Percentiles rank a stretch among this genome's conserved stretches.
phyloP scores from a whole-genome alignment of 148 eudicot species.

The Fagopyrum tataricum region DNA sequence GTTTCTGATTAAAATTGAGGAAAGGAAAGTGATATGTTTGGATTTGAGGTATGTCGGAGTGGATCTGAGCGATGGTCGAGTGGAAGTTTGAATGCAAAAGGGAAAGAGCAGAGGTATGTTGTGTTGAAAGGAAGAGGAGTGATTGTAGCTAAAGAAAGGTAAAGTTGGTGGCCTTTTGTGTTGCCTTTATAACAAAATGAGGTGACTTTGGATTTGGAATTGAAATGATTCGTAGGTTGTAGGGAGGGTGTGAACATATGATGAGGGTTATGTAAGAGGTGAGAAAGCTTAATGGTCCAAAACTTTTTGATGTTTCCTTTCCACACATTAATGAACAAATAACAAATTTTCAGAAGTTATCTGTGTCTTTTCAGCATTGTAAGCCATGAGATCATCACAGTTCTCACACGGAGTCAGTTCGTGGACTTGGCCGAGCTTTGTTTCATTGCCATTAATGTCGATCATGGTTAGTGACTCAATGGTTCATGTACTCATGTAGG shows the following conservation, averaged over 20 bases:
- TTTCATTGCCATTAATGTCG: not conserved
- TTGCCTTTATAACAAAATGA: constrained; percentile 18
- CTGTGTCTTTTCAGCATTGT: not conserved
- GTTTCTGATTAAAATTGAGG: not conserved
- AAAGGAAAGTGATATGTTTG: not conserved
- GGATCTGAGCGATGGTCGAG: not conserved
- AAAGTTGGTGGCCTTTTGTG: constrained; percentile 23
- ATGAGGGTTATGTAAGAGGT: not conserved
- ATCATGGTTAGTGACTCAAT: not conserved
- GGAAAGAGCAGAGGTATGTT: constrained; percentile 7
- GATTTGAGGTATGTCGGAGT: not conserved
- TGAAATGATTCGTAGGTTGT: not conserved
- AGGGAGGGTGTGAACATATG: constrained; percentile 3
- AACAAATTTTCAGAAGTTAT: not conserved
- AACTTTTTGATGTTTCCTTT: not conserved
- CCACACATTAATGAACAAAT: not conserved
- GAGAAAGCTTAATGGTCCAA: not conserved
- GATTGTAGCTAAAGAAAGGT: constrained; percentile 17
- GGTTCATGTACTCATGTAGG: not conserved
- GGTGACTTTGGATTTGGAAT: constrained; percentile 7
- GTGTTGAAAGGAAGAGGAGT: constrained; percentile 12
- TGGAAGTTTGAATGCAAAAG: not conserved
- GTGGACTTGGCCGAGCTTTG: not conserved
- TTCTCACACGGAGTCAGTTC: not conserved
- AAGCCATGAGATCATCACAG: not conserved